A percentile compares a stretch with the other conserved stretches of the same genome.
phyloP scores from a whole-genome alignment of 2,329 filamentous ascomycete genomes.

The Xylariaceae sp. region DNA sequence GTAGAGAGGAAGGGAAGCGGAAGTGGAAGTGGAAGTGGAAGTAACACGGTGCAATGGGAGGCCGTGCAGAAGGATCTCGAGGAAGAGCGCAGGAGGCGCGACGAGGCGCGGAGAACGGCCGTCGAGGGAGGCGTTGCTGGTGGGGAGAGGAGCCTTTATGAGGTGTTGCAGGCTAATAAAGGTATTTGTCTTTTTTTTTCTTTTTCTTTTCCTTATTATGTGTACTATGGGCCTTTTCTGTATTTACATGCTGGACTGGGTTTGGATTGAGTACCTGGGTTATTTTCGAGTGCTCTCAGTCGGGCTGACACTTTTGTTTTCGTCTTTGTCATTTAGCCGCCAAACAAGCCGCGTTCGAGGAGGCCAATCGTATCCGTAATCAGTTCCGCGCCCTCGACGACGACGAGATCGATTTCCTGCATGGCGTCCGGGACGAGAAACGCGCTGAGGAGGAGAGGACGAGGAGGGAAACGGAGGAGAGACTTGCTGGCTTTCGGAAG shows the following conservation, averaged over 20 bases:
- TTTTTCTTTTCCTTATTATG: constrained; percentile 3
- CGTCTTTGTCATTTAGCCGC: constrained; percentile 54
- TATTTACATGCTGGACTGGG: not conserved
- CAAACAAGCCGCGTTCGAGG: constrained; percentile 84
- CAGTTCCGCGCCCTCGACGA: constrained; percentile 81
- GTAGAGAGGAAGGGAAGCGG: constrained; percentile 14
- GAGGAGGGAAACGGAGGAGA: constrained; percentile 62
- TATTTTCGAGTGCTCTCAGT: not conserved
- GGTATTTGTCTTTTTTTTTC: constrained; percentile 26
- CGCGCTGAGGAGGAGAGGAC: constrained; percentile 61
- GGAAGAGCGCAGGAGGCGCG: constrained; percentile 61
- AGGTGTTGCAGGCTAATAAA: constrained; percentile 83
- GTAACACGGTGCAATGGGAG: constrained; percentile 61
- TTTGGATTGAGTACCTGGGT: not conserved
- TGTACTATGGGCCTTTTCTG: not conserved
- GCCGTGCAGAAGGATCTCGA: constrained; percentile 70
- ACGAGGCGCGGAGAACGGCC: constrained; percentile 54
- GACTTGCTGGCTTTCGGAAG: constrained; percentile 62
- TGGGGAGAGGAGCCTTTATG: constrained; percentile 71
- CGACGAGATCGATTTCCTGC: constrained; percentile 79
- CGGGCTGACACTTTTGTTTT: not conserved
- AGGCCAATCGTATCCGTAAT: constrained; percentile 72
- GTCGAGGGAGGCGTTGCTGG: constrained; percentile 43
- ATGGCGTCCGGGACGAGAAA: constrained; percentile 59
- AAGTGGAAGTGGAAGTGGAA: constrained; percentile 19